These are phyloP conservation scores for Macrophomina pseudophaseolina DNA, from an alignment of 2,329 filamentous ascomycete genomes.

Conservation along the genomic window DNA sequence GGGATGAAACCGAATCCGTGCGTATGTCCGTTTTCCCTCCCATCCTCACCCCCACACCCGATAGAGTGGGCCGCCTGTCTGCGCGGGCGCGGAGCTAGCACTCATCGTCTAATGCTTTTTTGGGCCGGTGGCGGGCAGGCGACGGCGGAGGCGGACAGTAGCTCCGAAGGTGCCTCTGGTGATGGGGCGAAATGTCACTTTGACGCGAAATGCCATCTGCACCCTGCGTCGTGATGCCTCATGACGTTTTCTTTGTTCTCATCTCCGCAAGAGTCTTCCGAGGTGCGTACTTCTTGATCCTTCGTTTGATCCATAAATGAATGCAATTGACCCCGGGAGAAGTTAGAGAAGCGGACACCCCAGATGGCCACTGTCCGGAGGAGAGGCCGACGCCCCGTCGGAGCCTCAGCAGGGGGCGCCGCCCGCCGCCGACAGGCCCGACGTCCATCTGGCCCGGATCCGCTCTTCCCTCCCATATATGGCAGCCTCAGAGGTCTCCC, in stretches of 20 bases:
- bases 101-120: background rate
- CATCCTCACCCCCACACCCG: background rate
- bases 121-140: background rate
- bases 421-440: background rate
- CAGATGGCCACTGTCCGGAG: background rate
- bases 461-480: no score
- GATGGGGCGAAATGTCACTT: background rate
- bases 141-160: background rate
- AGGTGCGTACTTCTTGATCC: no score
- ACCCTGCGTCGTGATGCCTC: background rate
- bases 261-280: no score
- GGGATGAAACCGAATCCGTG: background rate
- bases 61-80: background rate
- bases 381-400: background rate
- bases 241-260: background rate
- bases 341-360: no score
- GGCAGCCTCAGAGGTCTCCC: background rate
- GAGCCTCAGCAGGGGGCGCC: background rate
- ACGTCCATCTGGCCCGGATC: background rate
- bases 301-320: no score
- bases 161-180: background rate
- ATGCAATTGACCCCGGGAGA: no score
- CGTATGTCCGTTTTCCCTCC: background rate
- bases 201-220: background rate
- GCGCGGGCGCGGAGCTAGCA: no score